Percentiles rank a stretch among this genome's conserved stretches.
phyloP scores from a whole-genome alignment of 345 rosid species.

The Rhodamnia argentea region DNA sequence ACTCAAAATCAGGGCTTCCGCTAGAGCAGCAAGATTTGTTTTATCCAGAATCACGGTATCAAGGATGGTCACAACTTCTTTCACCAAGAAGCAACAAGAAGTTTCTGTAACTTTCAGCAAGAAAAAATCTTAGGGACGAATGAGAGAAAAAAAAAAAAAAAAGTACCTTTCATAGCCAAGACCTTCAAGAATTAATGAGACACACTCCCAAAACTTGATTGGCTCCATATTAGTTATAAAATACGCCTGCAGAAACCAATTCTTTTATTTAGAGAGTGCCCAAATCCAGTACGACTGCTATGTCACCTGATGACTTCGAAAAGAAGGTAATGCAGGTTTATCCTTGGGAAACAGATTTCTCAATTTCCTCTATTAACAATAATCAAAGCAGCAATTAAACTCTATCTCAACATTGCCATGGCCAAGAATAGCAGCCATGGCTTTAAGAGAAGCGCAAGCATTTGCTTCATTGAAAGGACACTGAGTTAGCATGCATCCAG shows the following conservation, averaged over 20 bases:
- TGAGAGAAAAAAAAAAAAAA: background rate
- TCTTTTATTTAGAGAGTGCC: background rate
- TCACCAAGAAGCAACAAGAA: background rate
- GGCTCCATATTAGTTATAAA: constrained; percentile 91
- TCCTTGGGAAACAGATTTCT: background rate
- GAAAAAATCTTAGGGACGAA: background rate
- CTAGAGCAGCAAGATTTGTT: background rate
- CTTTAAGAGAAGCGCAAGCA: background rate
- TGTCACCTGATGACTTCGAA: background rate
- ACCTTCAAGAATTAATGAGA: constrained; percentile 60
- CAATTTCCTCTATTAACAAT: background rate
- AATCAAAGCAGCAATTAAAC: background rate
- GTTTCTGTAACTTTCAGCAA: background rate
- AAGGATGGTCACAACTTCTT: background rate
- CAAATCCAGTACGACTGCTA: background rate
- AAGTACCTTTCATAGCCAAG: constrained; percentile 87
- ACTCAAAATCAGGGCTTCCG: background rate
- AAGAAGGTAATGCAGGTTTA: background rate
- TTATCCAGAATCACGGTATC: background rate
- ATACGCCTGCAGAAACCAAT: constrained; percentile 55
- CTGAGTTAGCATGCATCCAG: background rate
- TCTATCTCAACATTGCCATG: background rate
- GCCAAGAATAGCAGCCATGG: background rate
- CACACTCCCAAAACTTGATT: constrained; percentile 87
- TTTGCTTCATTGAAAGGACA: background rate